Evolutionary conservation across 2,329 filamentous ascomycete genomes (phyloP).

Genomic region (Penicillium sp.): DNA sequence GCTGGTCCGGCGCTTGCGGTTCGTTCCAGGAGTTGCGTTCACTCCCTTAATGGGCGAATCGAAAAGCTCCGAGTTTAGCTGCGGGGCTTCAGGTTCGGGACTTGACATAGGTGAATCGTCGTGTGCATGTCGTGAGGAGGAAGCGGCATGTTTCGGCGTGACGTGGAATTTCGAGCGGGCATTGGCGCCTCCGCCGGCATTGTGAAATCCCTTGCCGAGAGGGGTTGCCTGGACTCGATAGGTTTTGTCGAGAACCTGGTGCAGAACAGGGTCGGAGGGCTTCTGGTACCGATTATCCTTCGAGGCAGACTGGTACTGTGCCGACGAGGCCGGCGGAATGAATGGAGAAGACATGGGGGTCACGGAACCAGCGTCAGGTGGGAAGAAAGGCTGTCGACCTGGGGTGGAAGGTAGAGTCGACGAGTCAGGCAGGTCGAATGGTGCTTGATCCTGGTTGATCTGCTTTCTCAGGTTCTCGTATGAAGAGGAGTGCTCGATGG

Average conservation of each 20-base stretch:
- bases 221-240: slow-evolving; percentile 94
- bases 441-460: slow-evolving; percentile 54
- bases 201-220: slow-evolving; percentile 58
- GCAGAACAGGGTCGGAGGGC: slow-evolving; percentile 73
- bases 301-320: slow-evolving; percentile 42
- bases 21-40: slow-evolving; percentile 41
- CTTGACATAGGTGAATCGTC: slow-evolving; percentile 67
- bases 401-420: slow-evolving; percentile 43
- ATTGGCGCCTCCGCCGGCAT: slow-evolving; percentile 22
- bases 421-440: slow-evolving; percentile 40
- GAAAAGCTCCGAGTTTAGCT: slow-evolving; percentile 84
- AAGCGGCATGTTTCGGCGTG: slow-evolving; percentile 35
- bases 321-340: slow-evolving; percentile 55
- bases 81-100: slow-evolving; percentile 78
- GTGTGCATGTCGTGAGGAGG: slow-evolving; percentile 32
- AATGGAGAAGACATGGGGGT: slow-evolving; percentile 64
- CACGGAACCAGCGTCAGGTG: slow-evolving; percentile 60
- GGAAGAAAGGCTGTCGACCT: slow-evolving; percentile 32
- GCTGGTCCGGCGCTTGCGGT: slow-evolving; percentile 49
- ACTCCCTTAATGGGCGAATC: slow-evolving; percentile 67
- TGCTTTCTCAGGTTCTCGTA: slow-evolving; percentile 76
- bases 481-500: slow-evolving; percentile 68
- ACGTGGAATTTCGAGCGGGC: slow-evolving; percentile 37
- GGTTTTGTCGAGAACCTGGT: slow-evolving; percentile 92
- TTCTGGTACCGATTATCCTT: slow-evolving; percentile 43